These are phyloP conservation scores for Neonothopanus nambi DNA, from an alignment of 1,284 basidiomycete species.

Conservation along the genomic window DNA sequence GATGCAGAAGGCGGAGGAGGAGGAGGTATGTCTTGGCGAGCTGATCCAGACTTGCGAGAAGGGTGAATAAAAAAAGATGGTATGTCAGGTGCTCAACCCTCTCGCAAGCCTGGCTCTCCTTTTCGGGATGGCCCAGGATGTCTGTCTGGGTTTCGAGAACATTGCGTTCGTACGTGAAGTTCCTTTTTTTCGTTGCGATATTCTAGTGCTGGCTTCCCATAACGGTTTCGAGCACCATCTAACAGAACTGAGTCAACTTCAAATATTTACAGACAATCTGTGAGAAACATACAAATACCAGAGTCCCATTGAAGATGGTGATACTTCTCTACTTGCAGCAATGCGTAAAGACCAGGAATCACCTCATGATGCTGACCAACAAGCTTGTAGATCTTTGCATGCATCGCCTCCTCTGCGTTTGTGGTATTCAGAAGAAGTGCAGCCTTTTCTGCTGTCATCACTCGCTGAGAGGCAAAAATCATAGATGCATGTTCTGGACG, in stretches of 20 bases:
- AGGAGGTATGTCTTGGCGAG: too few species aligned
- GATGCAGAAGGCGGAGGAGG: too few species aligned
- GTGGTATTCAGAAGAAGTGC: conserved; percentile 28
- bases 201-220: background rate
- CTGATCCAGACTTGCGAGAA: too few species aligned
- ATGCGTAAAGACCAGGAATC: conserved; percentile 22
- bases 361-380: conserved; percentile 18
- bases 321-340: conserved; percentile 19
- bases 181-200: background rate
- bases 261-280: background rate
- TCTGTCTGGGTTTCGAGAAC: background rate
- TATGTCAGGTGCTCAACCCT: too few species aligned
- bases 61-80: too few species aligned
- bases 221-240: conserved; percentile 12
- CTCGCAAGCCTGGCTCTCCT: too few species aligned
- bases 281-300: background rate
- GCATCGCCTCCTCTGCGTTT: conserved; percentile 34
- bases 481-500: conserved; percentile 25
- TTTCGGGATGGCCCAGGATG: too few species aligned
- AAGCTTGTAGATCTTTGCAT: conserved; percentile 27
- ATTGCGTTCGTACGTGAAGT: background rate
- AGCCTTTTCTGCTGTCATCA: conserved; percentile 22
- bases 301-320: conserved; percentile 9
- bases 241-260: background rate
- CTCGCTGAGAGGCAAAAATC: conserved; percentile 26